Base-by-base conservation (phyloP, 164 flowering plant species). In the Stephania japonica region DNA sequence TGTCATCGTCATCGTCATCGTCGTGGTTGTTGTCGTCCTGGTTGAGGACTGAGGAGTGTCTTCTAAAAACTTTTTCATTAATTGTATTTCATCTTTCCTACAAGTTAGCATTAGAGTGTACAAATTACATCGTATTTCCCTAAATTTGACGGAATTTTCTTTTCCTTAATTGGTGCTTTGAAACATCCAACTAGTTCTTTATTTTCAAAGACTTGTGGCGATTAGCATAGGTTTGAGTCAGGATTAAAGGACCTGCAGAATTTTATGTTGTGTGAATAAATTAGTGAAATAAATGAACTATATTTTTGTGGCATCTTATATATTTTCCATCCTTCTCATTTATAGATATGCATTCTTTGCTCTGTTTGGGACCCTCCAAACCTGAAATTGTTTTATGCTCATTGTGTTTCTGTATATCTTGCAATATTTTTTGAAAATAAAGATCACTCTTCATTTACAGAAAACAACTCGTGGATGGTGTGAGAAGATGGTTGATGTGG, bases 401-500 rank as follows among this genome's bases (percentile, higher is more conserved):
- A 25, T 27, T 13, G 27, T 25, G 41, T 14, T 25, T 25, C 42
- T 25, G 14, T 66, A 66, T 10, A 8, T 66, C 6, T 25, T 32
- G 38, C 38, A 32, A 32, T 27, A 14, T 32, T 66, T 18, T 9
- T 67, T 13, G 13, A 26, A 25, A 23, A 26, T 0, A 9, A 14
- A 32, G 16, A n/a, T 67, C 11, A 61, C 61, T 25, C 25, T 27
- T 68, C 78, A 1, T 79, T 18, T 76, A 69, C 86, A 93, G 98
- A 90, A 80, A 75, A 81, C 93, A 69, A 83, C 98, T 76, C 93
- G 89, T 71, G 98, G 98, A 71, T 96, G 99, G 99, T 87, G 90
- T 79, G 99, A 96, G 77, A 96, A 93, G 81, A 90, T 96, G 97
- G 79, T 96, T 76, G 97, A 96, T 83, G 86, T 91, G 73, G 81